Evolutionary conservation across 2,329 filamentous ascomycete species (phyloP).

Genomic region (Fusarium sp.): DNA sequence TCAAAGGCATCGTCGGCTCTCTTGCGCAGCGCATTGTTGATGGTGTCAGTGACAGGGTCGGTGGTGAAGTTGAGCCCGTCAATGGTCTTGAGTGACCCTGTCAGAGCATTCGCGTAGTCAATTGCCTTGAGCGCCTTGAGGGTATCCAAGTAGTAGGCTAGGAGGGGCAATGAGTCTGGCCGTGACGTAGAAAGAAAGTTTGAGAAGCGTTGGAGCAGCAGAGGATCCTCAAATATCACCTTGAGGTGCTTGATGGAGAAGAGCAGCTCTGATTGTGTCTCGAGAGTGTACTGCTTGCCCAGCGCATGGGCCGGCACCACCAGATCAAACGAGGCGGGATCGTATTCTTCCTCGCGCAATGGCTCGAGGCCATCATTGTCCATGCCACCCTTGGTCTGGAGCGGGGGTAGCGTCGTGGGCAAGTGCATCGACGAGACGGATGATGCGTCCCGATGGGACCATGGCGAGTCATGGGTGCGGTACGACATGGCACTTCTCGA

Average conservation of each 20-base stretch:
- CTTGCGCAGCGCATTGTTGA: conserved; percentile 72
- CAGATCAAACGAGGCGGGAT: conserved; percentile 44
- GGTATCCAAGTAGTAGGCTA: conserved; percentile 81
- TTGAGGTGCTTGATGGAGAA: conserved; percentile 77
- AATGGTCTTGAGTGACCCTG: conserved; percentile 72
- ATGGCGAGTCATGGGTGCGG: conserved; percentile 28
- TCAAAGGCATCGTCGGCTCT: conserved; percentile 78
- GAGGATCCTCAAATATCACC: conserved; percentile 75
- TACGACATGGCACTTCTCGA: conserved; percentile 36
- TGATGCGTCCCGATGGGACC: conserved; percentile 38
- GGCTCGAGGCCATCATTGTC: conserved; percentile 42
- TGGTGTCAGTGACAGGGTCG: conserved; percentile 64
- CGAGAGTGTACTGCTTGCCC: conserved; percentile 66
- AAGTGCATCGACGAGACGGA: conserved; percentile 38
- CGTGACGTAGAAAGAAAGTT: conserved; percentile 74
- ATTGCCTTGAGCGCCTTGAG: conserved; percentile 81
- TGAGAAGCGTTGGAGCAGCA: conserved; percentile 76
- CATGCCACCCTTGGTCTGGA: conserved; percentile 37
- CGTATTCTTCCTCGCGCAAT: conserved; percentile 42
- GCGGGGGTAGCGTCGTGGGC: conserved; percentile 33
- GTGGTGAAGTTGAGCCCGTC: conserved; percentile 70
- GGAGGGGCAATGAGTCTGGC: conserved; percentile 74
- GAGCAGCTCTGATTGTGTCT: conserved; percentile 75
- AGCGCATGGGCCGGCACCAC: conserved; percentile 40
- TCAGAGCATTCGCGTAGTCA: conserved; percentile 79